Conservation (phyloP, 2,329 filamentous ascomycete genomes). For the Pseudodiploospora longispora region DNA sequence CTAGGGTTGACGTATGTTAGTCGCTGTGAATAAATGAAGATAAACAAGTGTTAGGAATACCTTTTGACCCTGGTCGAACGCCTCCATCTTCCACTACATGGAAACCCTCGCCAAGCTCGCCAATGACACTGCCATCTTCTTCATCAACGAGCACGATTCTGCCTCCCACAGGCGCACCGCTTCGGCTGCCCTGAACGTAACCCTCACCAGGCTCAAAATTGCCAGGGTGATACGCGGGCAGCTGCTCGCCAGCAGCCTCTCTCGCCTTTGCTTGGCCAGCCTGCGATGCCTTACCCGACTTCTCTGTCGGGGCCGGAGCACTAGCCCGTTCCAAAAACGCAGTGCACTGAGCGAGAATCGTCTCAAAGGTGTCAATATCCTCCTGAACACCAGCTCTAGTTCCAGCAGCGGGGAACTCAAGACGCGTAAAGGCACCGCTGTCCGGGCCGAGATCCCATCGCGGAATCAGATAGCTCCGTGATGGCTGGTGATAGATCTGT, state of each 20-base stretch:
- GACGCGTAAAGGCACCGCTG: slow-evolving; percentile 81
- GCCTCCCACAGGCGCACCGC: slow-evolving; percentile 39
- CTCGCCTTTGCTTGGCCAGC: slow-evolving; percentile 32
- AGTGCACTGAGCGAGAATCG: slow-evolving; percentile 94
- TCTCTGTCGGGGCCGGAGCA: slow-evolving; percentile 27
- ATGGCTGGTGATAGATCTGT: slow-evolving; percentile 94
- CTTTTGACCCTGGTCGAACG: slow-evolving; percentile 83
- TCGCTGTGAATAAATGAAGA: background rate
- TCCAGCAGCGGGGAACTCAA: slow-evolving; percentile 76
- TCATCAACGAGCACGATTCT: slow-evolving; percentile 92
- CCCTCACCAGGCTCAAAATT: slow-evolving; percentile 73
- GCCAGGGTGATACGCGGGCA: slow-evolving; percentile 69
- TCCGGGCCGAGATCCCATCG: slow-evolving; percentile 89
- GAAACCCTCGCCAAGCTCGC: slow-evolving; percentile 78
- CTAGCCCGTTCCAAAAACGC: slow-evolving; percentile 83
- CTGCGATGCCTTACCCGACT: slow-evolving; percentile 19
- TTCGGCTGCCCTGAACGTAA: slow-evolving; percentile 58
- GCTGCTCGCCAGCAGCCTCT: slow-evolving; percentile 33
- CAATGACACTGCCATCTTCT: slow-evolving; percentile 91
- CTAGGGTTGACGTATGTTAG: slow-evolving; percentile 22
- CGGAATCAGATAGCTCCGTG: slow-evolving; percentile 86
- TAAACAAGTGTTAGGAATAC: slow-evolving; percentile 38
- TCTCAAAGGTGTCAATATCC: slow-evolving; percentile 93
- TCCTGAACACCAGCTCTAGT: slow-evolving; percentile 71
- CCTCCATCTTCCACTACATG: slow-evolving; percentile 68